These are phyloP conservation scores for Nicotiana undulata DNA, from an alignment of 257 asterid species.

Conservation along the genomic window DNA sequence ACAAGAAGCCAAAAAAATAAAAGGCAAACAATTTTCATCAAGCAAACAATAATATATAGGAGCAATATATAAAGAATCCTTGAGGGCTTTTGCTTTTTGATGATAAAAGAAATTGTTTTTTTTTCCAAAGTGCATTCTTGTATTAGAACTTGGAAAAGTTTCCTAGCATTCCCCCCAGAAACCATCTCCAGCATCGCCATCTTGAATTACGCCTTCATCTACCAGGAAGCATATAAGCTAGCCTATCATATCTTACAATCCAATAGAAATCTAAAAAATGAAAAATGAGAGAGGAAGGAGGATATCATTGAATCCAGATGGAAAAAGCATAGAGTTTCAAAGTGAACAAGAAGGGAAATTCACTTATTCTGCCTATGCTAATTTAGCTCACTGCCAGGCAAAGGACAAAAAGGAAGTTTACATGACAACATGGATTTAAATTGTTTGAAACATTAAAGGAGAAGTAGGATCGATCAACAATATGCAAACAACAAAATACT, in stretches of 20 bases:
- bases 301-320: neutral
- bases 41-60: neutral
- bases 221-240: neutral
- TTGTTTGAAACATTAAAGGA: neutral
- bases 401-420: neutral
- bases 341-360: neutral
- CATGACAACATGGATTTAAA: neutral
- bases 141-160: neutral
- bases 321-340: neutral
- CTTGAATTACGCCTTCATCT: neutral
- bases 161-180: neutral
- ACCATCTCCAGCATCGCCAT: neutral
- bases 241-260: neutral
- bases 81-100: neutral
- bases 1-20: neutral
- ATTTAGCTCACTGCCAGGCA: neutral
- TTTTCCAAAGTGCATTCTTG: neutral
- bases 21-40: neutral
- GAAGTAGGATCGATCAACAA: neutral
- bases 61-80: neutral
- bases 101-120: neutral
- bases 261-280: neutral
- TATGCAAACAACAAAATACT: neutral
- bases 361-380: neutral
- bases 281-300: neutral